These are phyloP conservation scores for Tricholoma furcatifolium DNA, from an alignment of 768 basidiomycete species.

Conservation along the genomic window DNA sequence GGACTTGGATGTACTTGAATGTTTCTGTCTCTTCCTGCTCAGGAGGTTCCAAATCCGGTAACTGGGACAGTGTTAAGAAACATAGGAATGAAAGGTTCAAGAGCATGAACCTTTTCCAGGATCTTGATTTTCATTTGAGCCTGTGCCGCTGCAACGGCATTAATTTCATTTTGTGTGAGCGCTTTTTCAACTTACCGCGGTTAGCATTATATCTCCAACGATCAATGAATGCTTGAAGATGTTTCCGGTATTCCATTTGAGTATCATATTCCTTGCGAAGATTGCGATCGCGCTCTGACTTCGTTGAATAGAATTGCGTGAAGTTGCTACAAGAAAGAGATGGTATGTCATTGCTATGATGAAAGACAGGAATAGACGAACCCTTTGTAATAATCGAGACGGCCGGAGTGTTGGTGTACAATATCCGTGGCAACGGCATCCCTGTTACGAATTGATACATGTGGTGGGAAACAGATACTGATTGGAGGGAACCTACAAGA, in stretches of 20 bases:
- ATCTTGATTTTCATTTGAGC: slow-evolving; percentile 78
- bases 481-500: slow-evolving; percentile 56
- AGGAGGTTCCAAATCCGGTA: slow-evolving; percentile 92
- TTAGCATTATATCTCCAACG: slow-evolving; percentile 98
- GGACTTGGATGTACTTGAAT: slow-evolving; percentile 61
- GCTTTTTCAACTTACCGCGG: slow-evolving; percentile 49
- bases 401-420: slow-evolving; percentile 89
- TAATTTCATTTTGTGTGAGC: neutral
- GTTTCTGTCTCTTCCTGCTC: slow-evolving; percentile 90
- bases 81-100: neutral
- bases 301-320: slow-evolving; percentile 97
- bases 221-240: slow-evolving; percentile 97
- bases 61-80: slow-evolving; percentile 34
- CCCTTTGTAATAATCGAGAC: slow-evolving; percentile 98
- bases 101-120: slow-evolving; percentile 60
- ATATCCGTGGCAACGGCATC: slow-evolving; percentile 98
- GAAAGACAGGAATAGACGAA: slow-evolving; percentile 25
- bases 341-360: no score
- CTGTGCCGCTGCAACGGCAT: slow-evolving; percentile 68
- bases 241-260: slow-evolving; percentile 92
- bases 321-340: slow-evolving; percentile 66
- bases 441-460: slow-evolving; percentile 31
- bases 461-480: neutral
- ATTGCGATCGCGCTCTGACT: slow-evolving; percentile 91
- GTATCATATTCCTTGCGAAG: slow-evolving; percentile 93